phyloP scores from a whole-genome alignment of 2,329 filamentous ascomycete species.

The Cryphonectria nitschkei region DNA sequence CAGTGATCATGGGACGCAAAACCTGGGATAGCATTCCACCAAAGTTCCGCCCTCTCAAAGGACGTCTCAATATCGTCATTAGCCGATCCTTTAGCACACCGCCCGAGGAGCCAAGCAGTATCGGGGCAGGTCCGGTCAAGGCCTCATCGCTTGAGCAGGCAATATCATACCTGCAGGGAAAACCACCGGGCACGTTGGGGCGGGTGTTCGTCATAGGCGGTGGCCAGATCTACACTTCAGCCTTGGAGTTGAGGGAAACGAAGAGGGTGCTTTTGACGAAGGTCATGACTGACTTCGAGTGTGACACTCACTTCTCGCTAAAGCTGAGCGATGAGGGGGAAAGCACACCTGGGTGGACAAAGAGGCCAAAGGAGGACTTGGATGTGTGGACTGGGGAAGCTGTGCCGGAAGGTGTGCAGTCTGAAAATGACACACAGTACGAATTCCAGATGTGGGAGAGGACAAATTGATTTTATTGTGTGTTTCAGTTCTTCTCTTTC shows the following conservation, averaged over 20 bases:
- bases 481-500: neutral
- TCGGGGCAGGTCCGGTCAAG: slow-evolving; percentile 57
- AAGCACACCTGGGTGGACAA: slow-evolving; percentile 54
- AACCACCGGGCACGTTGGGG: slow-evolving; percentile 46
- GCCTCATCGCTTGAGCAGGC: slow-evolving; percentile 63
- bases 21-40: slow-evolving; percentile 91
- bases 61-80: slow-evolving; percentile 81
- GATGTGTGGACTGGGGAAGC: slow-evolving; percentile 69
- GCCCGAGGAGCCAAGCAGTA: slow-evolving; percentile 24
- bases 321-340: slow-evolving; percentile 45
- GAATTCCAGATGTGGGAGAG: slow-evolving; percentile 77
- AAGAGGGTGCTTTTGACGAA: slow-evolving; percentile 71
- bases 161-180: slow-evolving; percentile 48
- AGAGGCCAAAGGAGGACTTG: slow-evolving; percentile 55
- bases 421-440: slow-evolving; percentile 68
- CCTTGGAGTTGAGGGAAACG: slow-evolving; percentile 62
- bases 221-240: slow-evolving; percentile 78
- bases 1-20: slow-evolving; percentile 96
- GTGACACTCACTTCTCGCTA: slow-evolving; percentile 76
- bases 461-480: slow-evolving; percentile 35
- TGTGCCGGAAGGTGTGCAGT: slow-evolving; percentile 57
- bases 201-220: slow-evolving; percentile 89
- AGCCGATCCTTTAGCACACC: slow-evolving; percentile 53
- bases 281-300: slow-evolving; percentile 71
- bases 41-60: slow-evolving; percentile 77